Conservation (phyloP, 495 filamentous ascomycete species). For the Annulohypoxylon maeteangense region DNA sequence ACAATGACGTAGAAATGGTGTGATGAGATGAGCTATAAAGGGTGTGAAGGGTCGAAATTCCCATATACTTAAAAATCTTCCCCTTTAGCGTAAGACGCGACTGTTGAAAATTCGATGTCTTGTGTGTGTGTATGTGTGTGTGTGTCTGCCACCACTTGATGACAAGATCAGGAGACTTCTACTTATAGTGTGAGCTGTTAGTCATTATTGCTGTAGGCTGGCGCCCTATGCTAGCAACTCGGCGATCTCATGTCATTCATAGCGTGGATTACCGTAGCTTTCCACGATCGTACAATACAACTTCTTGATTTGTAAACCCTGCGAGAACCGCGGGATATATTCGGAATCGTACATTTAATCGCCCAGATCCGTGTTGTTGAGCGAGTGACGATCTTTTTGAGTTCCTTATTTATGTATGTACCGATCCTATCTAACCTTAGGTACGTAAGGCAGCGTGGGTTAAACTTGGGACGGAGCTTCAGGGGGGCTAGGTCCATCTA, state of each 20-base stretch:
- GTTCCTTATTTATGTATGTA: constrained; percentile 4
- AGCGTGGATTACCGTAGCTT: constrained; percentile 27
- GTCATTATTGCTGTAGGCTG: constrained; percentile 15
- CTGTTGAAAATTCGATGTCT: constrained; percentile 20
- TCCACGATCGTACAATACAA: constrained; percentile 8
- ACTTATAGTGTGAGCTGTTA: constrained; percentile 18
- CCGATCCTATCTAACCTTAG: constrained; percentile 14
- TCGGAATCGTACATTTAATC: constrained; percentile 12
- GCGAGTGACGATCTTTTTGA: constrained; percentile 16
- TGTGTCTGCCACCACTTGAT: constrained; percentile 23
- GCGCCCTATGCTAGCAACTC: constrained; percentile 13
- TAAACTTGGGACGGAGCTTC: constrained; percentile 9
- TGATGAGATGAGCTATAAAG: constrained; percentile 38
- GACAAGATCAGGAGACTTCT: constrained; percentile 34
- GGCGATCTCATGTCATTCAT: constrained; percentile 39
- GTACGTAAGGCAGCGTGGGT: constrained; percentile 29
- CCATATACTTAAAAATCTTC: not conserved
- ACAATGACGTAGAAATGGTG: constrained; percentile 44
- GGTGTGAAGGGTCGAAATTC: constrained; percentile 33
- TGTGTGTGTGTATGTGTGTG: too few species aligned
- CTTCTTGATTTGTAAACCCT: constrained; percentile 7
- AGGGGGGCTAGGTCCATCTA: constrained; percentile 15
- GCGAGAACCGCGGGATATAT: constrained; percentile 19
- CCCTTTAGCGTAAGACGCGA: constrained; percentile 23
- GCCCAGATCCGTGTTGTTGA: constrained; percentile 23